Conservation (phyloP, 1,284 basidiomycete genomes). For the Sporisorium exsertum region DNA sequence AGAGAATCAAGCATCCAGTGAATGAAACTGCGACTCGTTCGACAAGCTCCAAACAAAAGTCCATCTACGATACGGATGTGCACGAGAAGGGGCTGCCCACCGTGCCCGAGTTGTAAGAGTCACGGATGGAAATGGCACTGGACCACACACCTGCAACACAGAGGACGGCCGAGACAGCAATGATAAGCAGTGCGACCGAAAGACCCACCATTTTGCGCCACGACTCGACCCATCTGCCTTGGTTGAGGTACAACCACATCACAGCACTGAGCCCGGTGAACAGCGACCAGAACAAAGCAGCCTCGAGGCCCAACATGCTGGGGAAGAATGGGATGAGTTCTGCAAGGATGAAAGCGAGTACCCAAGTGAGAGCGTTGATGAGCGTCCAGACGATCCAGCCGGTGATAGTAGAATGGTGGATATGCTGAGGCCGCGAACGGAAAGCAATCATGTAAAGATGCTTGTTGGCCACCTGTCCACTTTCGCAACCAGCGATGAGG, state of each 20-base stretch:
- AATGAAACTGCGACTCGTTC: neutral
- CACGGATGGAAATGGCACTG: slow-evolving; percentile 66
- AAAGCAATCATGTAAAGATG: slow-evolving; percentile 57
- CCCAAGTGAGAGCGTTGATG: slow-evolving; percentile 62
- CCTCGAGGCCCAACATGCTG: slow-evolving; percentile 53
- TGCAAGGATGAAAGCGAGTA: slow-evolving; percentile 56
- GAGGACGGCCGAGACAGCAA: slow-evolving; percentile 67
- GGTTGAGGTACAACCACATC: slow-evolving; percentile 60
- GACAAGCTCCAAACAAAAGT: neutral
- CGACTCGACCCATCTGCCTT: slow-evolving; percentile 39
- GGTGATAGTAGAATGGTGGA: slow-evolving; percentile 41
- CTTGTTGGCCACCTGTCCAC: slow-evolving; percentile 59
- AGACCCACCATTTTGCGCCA: slow-evolving; percentile 43
- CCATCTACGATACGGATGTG: slow-evolving; percentile 15
- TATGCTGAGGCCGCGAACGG: slow-evolving; percentile 48
- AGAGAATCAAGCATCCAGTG: neutral
- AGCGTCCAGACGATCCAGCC: slow-evolving; percentile 56
- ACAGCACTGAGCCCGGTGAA: slow-evolving; percentile 51
- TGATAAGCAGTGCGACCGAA: slow-evolving; percentile 57
- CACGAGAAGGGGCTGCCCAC: slow-evolving; percentile 70
- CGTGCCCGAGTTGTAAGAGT: slow-evolving; percentile 62
- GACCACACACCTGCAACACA: slow-evolving; percentile 69
- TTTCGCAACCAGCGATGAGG: slow-evolving; percentile 61
- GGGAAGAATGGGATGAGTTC: slow-evolving; percentile 60
- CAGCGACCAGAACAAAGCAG: slow-evolving; percentile 59